Conservation (phyloP, 75 land plant genomes). For the Cupressus sempervirens region DNA sequence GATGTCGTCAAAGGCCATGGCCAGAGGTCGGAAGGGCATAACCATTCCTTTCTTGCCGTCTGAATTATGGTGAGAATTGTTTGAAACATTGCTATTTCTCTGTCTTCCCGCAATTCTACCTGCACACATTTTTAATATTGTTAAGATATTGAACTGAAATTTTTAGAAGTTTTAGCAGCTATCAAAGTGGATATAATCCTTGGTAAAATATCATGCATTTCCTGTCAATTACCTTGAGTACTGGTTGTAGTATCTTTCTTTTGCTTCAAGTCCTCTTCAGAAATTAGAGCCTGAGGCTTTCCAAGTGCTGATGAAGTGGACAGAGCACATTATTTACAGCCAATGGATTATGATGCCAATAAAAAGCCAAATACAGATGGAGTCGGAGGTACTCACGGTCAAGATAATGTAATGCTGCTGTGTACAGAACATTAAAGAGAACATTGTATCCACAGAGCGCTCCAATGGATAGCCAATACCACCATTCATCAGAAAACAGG, state of each 20-base stretch:
- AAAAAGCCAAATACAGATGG: not conserved
- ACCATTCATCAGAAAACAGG: constrained; percentile 38
- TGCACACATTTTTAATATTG: not conserved
- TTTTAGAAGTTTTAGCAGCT: not conserved
- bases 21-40: constrained; percentile 27
- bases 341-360: not conserved
- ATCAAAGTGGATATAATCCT: constrained; percentile 9
- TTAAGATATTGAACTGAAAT: constrained; percentile 18
- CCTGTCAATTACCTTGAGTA: constrained; percentile 1
- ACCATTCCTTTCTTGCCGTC: constrained; percentile 23
- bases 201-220: constrained; percentile 1
- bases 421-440: constrained; percentile 53
- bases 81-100: not conserved
- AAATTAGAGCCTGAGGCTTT: constrained; percentile 37
- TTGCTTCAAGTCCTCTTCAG: constrained; percentile 31
- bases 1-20: constrained; percentile 57
- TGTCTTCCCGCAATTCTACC: not conserved
- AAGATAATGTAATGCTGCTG: constrained; percentile 12
- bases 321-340: not conserved
- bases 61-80: not conserved
- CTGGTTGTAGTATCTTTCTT: constrained; percentile 8
- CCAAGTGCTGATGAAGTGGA: constrained; percentile 25
- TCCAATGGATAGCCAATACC: constrained; percentile 64
- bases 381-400: constrained; percentile 16
- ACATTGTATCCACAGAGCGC: constrained; percentile 36